Base-by-base conservation (phyloP, 2,329 filamentous ascomycete genomes). In the Gremmenia infestans region DNA sequence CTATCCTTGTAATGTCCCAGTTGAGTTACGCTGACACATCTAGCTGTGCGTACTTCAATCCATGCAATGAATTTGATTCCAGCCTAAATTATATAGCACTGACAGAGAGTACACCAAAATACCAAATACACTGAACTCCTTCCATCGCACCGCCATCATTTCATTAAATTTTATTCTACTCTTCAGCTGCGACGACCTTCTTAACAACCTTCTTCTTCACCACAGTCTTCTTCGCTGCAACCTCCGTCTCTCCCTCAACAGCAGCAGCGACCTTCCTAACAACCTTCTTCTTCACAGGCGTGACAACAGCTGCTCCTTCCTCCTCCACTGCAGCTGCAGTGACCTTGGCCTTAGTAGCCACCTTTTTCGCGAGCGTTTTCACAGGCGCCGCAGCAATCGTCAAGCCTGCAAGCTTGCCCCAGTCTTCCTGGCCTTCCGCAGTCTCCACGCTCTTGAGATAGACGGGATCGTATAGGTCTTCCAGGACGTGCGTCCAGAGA, bases 401-500 rank as follows among this genome's bases (percentile, higher is more conserved):
- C 28, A 56, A 36, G 19, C 49, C 49, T 2, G 54, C 54, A 35
- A 56, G 17, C 35, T 32, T 19, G 2, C 43, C 32, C 28, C 48
- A 56, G 23, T 56, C 49, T 19, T 51, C 48, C 43, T 56, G 48
- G 6, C 15, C 43, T n/a, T 56, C 49, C 12, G 48, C 49, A 7
- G 43, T 6, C 7, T 42, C 54, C 19, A 52, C n/a, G 32, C 36
- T 39, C 32, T 42, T 42, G 5, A 48, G 35, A 49, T 51, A 52
- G 15, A 37, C 37, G 0, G 54, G 54, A 36, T 56, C 49, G 19
- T 52, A 49, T 35, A 56, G 22, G 23, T 52, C 54, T 19, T 56
- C 54, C n/a, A 56, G 47, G 15, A 43, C 42, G 28, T 52, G 42
- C 19, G 49, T 52, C 54, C 49, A 56, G 22, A 52, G 35, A 22